Evolutionary conservation across 352 stramenopile species (phyloP).

Genomic region (Pythium biforme): DNA sequence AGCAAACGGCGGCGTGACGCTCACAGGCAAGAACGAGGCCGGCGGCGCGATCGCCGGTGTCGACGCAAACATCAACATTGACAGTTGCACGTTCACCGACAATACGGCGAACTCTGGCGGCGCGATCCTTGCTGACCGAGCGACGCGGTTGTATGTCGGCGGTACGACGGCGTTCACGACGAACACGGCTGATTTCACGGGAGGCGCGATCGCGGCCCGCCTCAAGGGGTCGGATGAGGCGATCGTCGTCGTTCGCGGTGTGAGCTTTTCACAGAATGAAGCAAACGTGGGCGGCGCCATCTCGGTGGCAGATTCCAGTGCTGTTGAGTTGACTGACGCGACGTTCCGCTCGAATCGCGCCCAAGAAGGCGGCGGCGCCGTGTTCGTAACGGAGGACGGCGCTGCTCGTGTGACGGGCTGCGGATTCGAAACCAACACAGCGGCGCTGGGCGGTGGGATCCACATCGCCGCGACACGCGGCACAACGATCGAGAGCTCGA

Average conservation of each 20-base stretch:
- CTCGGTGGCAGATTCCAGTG: background rate
- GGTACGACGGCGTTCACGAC: conserved; percentile 30
- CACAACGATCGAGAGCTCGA: conserved; percentile 19
- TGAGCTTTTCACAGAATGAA: conserved; percentile 1
- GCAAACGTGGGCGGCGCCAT: conserved; percentile 13
- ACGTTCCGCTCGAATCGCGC: conserved; percentile 46
- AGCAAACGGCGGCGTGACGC: conserved; percentile 40
- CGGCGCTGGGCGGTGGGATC: conserved; percentile 37
- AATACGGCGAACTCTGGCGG: conserved; percentile 57
- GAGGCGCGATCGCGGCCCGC: conserved; percentile 37
- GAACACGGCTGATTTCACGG: conserved; percentile 48
- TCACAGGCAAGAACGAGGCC: conserved; percentile 55
- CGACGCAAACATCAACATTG: conserved; percentile 39
- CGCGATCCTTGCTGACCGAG: conserved; percentile 41
- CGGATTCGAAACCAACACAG: conserved; percentile 34
- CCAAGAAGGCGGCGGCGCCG: conserved; percentile 34
- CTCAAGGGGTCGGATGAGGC: conserved; percentile 14
- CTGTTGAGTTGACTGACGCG: background rate
- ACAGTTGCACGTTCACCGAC: conserved; percentile 31
- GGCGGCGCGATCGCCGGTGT: conserved; percentile 47
- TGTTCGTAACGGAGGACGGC: conserved; percentile 33
- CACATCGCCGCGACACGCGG: conserved; percentile 27
- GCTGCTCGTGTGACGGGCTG: conserved; percentile 20
- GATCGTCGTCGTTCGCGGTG: conserved; percentile 1
- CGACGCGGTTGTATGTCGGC: conserved; percentile 24